These are phyloP conservation scores for Rostrohypoxylon terebratum DNA, from an alignment of 495 filamentous ascomycete genomes.

Conservation along the genomic window DNA sequence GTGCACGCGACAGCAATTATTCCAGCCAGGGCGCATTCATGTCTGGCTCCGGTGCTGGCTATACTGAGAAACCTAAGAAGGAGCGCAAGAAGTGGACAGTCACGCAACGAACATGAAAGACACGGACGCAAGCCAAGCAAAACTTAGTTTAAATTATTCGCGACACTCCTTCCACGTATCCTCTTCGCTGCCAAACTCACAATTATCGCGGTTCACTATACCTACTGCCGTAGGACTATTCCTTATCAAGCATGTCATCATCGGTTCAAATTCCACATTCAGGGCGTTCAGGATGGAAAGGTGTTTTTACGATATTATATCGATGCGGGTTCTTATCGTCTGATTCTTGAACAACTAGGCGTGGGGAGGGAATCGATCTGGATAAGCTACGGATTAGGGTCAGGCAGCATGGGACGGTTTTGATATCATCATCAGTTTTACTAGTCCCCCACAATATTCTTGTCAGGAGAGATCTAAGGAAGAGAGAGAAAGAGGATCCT, in stretches of 20 bases:
- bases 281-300: slow-evolving; percentile 38
- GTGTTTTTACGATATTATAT: slow-evolving; percentile 28
- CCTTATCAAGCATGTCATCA: slow-evolving; percentile 37
- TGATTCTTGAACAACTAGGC: slow-evolving; percentile 43
- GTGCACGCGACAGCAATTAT: slow-evolving; percentile 45
- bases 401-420: slow-evolving; percentile 36
- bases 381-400: slow-evolving; percentile 38
- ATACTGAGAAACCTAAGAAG: slow-evolving; percentile 49
- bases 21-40: slow-evolving; percentile 46
- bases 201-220: slow-evolving; percentile 15
- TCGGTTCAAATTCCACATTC: slow-evolving; percentile 31
- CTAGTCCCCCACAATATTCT: background rate
- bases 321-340: slow-evolving; percentile 30
- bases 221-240: slow-evolving; percentile 34
- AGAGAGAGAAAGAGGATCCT: background rate
- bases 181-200: slow-evolving; percentile 4
- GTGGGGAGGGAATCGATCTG: slow-evolving; percentile 25
- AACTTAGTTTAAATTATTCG: slow-evolving; percentile 11
- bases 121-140: background rate
- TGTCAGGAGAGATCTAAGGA: slow-evolving; percentile 13
- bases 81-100: slow-evolving; percentile 58
- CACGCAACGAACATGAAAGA: slow-evolving; percentile 50
- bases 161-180: slow-evolving; percentile 28
- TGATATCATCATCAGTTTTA: slow-evolving; percentile 35
- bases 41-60: slow-evolving; percentile 44